Conservation (phyloP, 495 filamentous ascomycete species). For the Aspergillus baeticus region DNA sequence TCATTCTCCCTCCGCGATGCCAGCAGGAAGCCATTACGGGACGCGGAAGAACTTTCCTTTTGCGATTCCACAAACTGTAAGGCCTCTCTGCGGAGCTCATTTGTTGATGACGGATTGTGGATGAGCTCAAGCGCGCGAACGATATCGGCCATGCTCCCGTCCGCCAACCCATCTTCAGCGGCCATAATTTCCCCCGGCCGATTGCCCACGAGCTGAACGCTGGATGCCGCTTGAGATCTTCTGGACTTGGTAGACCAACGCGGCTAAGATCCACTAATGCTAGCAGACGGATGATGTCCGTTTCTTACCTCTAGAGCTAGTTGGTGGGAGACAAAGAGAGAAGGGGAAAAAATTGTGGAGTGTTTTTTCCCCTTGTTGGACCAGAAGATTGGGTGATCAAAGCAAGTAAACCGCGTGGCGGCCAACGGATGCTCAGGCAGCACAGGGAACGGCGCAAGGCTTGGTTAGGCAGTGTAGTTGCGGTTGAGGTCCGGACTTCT, state of each 20-base stretch:
- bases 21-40: slow-evolving; percentile 80
- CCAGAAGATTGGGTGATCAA: not conserved
- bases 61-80: slow-evolving; percentile 78
- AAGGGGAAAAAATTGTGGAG: not conserved
- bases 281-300: not conserved
- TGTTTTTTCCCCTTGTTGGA: not conserved
- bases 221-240: slow-evolving; percentile 3
- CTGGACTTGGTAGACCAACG: slow-evolving; percentile 7
- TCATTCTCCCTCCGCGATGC: slow-evolving; percentile 70
- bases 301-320: not conserved
- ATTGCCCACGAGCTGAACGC: slow-evolving; percentile 3
- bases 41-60: slow-evolving; percentile 74
- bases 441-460: slow-evolving; percentile 3
- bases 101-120: slow-evolving; percentile 77
- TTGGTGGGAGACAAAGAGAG: not conserved
- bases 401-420: slow-evolving; percentile 9
- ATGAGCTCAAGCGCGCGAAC: slow-evolving; percentile 81
- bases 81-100: slow-evolving; percentile 81
- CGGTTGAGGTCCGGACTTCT: not conserved
- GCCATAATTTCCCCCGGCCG: slow-evolving; percentile 28
- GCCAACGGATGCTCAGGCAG: slow-evolving; percentile 7
- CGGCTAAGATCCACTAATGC: slow-evolving; percentile 7
- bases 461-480: slow-evolving; percentile 7
- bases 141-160: slow-evolving; percentile 54
- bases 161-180: slow-evolving; percentile 38